Conservation (phyloP, 345 rosid genomes). For the Hirschfeldia incana region DNA sequence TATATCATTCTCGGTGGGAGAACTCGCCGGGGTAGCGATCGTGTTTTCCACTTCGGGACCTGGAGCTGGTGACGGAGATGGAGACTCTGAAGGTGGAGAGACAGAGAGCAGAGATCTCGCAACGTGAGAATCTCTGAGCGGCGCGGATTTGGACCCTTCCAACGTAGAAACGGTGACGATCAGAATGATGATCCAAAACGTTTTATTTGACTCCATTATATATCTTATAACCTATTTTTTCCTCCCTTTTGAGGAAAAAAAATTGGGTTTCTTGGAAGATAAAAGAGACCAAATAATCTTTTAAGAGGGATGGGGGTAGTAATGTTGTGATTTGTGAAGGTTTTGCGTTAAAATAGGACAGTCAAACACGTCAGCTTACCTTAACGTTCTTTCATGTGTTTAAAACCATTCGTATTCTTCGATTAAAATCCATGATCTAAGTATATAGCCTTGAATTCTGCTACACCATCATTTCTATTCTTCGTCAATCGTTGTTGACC, state of each 20-base stretch:
- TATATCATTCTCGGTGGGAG: not conserved
- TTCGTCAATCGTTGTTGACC: not conserved
- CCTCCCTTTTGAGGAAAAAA: not conserved
- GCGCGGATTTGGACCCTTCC: conserved; percentile 19
- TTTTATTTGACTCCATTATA: conserved; percentile 16
- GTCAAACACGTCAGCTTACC: not conserved
- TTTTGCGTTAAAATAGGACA: not conserved
- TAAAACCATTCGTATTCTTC: not conserved
- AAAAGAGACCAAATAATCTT: conserved; percentile 1
- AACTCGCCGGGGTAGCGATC: not conserved
- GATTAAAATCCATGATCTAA: not conserved
- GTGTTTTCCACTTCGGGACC: not conserved
- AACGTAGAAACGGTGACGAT: conserved; percentile 34
- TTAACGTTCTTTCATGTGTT: not conserved
- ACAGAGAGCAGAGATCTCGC: conserved; percentile 22
- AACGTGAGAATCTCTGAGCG: not conserved
- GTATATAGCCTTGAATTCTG: not conserved
- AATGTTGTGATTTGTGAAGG: not conserved
- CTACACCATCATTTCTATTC: not conserved
- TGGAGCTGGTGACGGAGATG: not conserved
- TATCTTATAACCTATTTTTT: not conserved
- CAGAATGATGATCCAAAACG: conserved; percentile 10
- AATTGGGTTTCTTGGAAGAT: not conserved
- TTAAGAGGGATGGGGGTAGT: not conserved
- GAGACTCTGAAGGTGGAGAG: conserved; percentile 16